These are phyloP conservation scores for Beauveria sp. DNA, from an alignment of 2,329 filamentous ascomycete genomes.

Conservation along the genomic window DNA sequence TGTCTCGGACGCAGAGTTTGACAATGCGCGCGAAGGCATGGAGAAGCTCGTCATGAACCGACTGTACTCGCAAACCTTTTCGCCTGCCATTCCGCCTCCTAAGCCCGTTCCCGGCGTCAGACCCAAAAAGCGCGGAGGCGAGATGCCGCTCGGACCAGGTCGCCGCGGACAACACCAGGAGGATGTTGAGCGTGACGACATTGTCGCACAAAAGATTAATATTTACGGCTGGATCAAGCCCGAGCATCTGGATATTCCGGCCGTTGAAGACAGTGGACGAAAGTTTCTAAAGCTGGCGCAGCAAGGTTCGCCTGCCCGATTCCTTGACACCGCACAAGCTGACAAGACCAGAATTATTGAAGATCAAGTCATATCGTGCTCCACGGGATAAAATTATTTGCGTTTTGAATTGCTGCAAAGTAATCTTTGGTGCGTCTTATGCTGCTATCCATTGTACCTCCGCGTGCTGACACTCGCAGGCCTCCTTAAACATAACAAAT, in stretches of 20 bases:
- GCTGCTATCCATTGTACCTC: rapidly evolving
- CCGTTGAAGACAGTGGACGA: conserved; percentile 75
- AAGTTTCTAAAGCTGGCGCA: conserved; percentile 85
- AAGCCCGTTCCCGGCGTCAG: conserved; percentile 64
- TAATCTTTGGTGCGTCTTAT: conserved; percentile 75
- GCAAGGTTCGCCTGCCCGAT: conserved; percentile 50
- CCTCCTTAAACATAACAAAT: conserved; percentile 82
- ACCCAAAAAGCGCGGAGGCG: conserved; percentile 59
- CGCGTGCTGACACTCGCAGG: conserved; percentile 38
- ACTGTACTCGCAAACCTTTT: conserved; percentile 92
- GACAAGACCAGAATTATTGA: conserved; percentile 65
- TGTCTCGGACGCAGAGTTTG: conserved; percentile 93
- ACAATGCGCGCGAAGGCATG: conserved; percentile 98
- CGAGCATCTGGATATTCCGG: conserved; percentile 85
- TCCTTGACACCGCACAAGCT: neutral
- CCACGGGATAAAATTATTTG: conserved; percentile 98
- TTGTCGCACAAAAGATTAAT: conserved; percentile 91
- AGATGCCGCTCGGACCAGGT: conserved; percentile 68
- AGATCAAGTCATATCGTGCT: conserved; percentile 96
- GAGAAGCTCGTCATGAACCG: conserved; percentile 99
- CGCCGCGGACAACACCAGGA: conserved; percentile 93
- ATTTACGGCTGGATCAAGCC: conserved; percentile 95
- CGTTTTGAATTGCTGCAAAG: conserved; percentile 97
- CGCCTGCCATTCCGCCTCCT: conserved; percentile 79
- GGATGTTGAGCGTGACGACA: conserved; percentile 91